Base-by-base conservation (phyloP, 306 rosid species). In the Leucaena leucocephala region DNA sequence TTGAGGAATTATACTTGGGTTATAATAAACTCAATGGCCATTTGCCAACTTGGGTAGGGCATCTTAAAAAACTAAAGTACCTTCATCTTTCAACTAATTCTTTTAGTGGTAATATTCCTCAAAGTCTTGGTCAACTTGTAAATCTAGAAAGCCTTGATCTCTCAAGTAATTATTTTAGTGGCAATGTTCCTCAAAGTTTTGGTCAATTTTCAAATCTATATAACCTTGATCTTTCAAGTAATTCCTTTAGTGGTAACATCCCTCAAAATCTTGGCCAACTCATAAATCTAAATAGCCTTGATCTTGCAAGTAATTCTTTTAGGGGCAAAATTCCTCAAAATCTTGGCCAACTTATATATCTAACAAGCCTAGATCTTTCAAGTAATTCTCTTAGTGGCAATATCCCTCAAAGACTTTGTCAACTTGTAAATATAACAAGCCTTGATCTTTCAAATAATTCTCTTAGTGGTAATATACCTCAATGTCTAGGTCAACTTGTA, bases 201-300 rank as follows among this genome's bases (percentile, higher is more conserved):
- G 82, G 81, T 5, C 74, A 58, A 4, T 2, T 14, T 6, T 59
- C 74, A 79, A 58, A 55, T 35, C 57, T 27, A 2, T 11, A n/a
- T 21, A 0, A 0, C 3, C 38, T 80, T 8, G 6, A 40, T 6
- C 46, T 7, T 8, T 43, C 46, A 9, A 43, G 3, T 43, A 43
- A 43, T 43, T 42, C 8, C 5, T 42, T 42, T 9, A 43, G 12
- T 5, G 12, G 46, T 3, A 5, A 40, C 1, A 36, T 40, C 1
- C 8, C 8, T 46, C 39, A 36, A 36, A 36, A 4, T 36, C 6
- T 13, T 36, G 39, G 39, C 4, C 3, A 36, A 36, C 39, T 36
- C 2, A 0, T 4, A 36, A 36, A 36, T 36, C 2, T 36, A 36
- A 36, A 36, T 2, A 36, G 39, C 55, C 55, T 49, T 49, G n/a